These are phyloP conservation scores for Fusarium dimerum DNA, from an alignment of 2,329 filamentous ascomycete genomes.

Conservation along the genomic window DNA sequence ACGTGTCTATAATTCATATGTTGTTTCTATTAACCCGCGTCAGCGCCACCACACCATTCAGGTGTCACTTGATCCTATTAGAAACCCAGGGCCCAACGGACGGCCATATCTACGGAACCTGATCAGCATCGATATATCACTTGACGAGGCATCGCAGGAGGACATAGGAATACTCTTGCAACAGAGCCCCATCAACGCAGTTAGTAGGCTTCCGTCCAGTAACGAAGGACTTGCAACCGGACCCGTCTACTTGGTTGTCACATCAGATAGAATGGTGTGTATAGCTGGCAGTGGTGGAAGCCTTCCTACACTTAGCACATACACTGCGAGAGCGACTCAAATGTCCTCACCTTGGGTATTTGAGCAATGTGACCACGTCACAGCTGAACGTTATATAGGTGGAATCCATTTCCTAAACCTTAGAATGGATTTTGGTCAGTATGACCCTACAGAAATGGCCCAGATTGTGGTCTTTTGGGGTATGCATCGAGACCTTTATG, in stretches of 20 bases:
- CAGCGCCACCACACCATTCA: neutral
- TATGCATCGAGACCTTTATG: constrained; percentile 5
- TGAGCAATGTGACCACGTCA: constrained; percentile 7
- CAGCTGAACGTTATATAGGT: constrained; percentile 14
- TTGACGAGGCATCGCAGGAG: constrained; percentile 7
- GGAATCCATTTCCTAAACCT: constrained; percentile 23
- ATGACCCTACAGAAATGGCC: neutral
- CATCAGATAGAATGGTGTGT: neutral
- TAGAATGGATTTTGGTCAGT: neutral
- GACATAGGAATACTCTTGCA: constrained; percentile 19
- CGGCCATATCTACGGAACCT: neutral
- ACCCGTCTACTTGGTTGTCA: constrained; percentile 21
- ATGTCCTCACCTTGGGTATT: constrained; percentile 23
- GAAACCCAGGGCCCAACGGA: too few species aligned
- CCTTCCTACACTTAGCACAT: constrained; percentile 17
- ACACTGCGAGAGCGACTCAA: constrained; percentile 10
- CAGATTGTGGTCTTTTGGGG: constrained; percentile 22
- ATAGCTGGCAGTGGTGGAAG: constrained; percentile 7
- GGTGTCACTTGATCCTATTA: neutral
- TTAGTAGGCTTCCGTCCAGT: constrained; percentile 1
- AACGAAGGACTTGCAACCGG: constrained; percentile 8
- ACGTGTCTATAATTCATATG: constrained; percentile 15
- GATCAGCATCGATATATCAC: neutral
- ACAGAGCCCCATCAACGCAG: constrained; percentile 14
- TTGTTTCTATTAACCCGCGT: constrained; percentile 20